Conservation (phyloP, 2,329 filamentous ascomycete species). For the Calonectria leucothoes region DNA sequence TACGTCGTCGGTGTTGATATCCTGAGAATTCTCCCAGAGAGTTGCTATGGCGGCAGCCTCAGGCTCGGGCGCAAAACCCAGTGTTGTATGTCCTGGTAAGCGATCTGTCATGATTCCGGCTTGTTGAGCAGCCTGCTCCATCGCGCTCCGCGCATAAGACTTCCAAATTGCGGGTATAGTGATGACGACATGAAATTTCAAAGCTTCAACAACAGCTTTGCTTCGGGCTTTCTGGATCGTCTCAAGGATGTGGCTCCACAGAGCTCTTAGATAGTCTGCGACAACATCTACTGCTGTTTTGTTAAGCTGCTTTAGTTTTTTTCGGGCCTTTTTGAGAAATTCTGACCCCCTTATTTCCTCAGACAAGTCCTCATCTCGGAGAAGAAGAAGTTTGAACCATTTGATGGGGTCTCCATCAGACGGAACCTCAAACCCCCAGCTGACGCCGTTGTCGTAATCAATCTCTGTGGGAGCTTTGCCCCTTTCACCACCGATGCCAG, state of each 20-base stretch:
- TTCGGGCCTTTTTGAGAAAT: not conserved
- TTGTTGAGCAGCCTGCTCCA: not conserved
- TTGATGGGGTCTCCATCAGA: not conserved
- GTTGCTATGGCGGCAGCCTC: constrained; percentile 8
- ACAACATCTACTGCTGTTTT: constrained; percentile 7
- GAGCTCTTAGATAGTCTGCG: not conserved
- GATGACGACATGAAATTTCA: constrained; percentile 9
- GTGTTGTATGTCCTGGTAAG: not conserved
- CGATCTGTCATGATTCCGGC: constrained; percentile 3
- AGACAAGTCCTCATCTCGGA: constrained; percentile 8
- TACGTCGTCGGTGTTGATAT: not conserved
- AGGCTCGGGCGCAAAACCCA: constrained; percentile 1
- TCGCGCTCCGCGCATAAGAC: not conserved
- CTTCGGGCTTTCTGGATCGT: not conserved
- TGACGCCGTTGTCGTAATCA: constrained; percentile 2
- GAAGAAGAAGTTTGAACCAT: constrained; percentile 17
- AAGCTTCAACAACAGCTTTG: not conserved
- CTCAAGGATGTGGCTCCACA: not conserved
- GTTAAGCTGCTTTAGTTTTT: not conserved
- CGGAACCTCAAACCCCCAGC: constrained; percentile 3
- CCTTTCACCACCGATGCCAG: not conserved
- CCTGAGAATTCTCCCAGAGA: not conserved
- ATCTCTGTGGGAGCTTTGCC: constrained; percentile 15
- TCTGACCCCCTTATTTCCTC: not conserved
- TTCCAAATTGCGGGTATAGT: constrained; percentile 20